Conservation (phyloP, 768 basidiomycete species). For the Podaxis rugospora region DNA sequence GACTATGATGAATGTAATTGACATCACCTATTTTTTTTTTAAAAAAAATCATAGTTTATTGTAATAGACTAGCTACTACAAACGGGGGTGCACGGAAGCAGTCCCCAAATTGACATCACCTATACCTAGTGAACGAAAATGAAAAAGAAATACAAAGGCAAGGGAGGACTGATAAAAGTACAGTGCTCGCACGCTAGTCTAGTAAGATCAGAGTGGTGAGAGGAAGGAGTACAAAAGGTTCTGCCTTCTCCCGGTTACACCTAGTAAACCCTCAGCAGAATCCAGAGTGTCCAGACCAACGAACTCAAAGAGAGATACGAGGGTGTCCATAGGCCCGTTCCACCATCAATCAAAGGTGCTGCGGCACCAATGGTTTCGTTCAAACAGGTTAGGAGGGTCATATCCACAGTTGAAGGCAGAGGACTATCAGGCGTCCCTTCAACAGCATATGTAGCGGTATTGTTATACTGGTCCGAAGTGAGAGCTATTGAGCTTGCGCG, state of each 20-base stretch:
- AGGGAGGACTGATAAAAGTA: too few species aligned
- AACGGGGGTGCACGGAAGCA: too few species aligned
- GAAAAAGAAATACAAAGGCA: too few species aligned
- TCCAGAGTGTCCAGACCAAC: slow-evolving; percentile 1
- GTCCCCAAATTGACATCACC: too few species aligned
- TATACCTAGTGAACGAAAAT: too few species aligned
- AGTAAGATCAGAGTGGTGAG: neutral
- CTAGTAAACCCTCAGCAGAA: neutral
- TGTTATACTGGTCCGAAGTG: slow-evolving; percentile 56
- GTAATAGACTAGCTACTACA: too few species aligned
- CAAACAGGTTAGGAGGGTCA: slow-evolving; percentile 14
- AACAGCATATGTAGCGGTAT: slow-evolving; percentile 40
- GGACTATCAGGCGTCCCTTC: slow-evolving; percentile 14
- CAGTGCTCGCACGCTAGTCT: too few species aligned
- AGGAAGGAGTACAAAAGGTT: neutral
- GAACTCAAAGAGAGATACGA: neutral
- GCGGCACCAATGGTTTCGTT: slow-evolving; percentile 18
- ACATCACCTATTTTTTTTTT: too few species aligned
- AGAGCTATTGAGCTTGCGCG: slow-evolving; percentile 53
- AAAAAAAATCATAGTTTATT: too few species aligned
- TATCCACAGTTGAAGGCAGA: slow-evolving; percentile 12
- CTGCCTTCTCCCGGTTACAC: neutral
- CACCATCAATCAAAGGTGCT: slow-evolving; percentile 16
- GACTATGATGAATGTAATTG: too few species aligned
- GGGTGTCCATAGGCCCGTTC: neutral